Conservation (phyloP, 148 eudicot genomes). For the Camellia sinensis region DNA sequence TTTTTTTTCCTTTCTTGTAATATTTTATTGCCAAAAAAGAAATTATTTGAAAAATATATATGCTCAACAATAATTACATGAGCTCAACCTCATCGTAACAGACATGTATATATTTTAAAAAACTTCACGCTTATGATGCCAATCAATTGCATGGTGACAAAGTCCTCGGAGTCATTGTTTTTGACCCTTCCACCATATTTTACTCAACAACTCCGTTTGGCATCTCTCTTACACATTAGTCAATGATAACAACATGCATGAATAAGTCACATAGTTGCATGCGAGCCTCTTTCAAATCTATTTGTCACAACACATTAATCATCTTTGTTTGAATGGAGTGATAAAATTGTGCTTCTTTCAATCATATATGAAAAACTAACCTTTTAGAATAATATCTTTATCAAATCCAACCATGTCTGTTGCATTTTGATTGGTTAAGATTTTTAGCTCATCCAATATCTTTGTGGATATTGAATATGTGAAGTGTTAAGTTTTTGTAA, state of each 20-base stretch:
- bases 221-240: neutral
- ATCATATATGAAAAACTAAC: too few relatives aligned
- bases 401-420: too few relatives aligned
- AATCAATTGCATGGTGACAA: slow-evolving; percentile 7
- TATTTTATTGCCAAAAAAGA: neutral
- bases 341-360: neutral
- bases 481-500: too few relatives aligned
- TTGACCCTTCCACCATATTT: neutral
- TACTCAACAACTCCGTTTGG: neutral
- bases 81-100: neutral
- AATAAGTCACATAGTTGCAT: neutral
- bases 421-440: too few relatives aligned
- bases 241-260: neutral
- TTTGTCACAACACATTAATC: slow-evolving; percentile 3
- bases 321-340: neutral
- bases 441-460: too few relatives aligned
- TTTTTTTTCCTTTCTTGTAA: too few relatives aligned
- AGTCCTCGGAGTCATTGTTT: neutral
- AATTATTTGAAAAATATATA: neutral
- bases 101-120: neutral
- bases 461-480: too few relatives aligned
- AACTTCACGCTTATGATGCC: neutral
- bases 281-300: slow-evolving; percentile 3
- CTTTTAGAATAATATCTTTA: too few relatives aligned
- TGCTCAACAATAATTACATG: neutral